Conservation (phyloP, 331 rosid species). For the Malus hybrid region DNA sequence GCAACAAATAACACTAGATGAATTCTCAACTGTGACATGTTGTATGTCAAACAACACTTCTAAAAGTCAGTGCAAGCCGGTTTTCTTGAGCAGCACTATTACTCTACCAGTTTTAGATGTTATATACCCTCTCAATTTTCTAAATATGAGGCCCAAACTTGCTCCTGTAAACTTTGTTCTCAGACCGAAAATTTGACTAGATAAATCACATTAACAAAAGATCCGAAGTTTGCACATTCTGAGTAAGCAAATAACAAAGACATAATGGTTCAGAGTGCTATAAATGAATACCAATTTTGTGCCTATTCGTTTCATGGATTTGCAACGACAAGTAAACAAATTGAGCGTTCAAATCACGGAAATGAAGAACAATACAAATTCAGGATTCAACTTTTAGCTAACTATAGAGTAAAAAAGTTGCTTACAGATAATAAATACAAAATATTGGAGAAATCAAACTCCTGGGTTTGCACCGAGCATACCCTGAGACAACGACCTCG, state of each 20-base stretch:
- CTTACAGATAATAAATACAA: slow-evolving; percentile 62
- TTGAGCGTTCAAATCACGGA: neutral
- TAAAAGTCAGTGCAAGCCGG: neutral
- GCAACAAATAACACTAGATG: neutral
- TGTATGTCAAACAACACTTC: neutral
- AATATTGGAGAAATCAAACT: slow-evolving; percentile 76
- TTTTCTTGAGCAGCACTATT: neutral
- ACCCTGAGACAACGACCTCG: slow-evolving; percentile 95
- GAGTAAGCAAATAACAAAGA: neutral
- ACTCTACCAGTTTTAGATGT: neutral
- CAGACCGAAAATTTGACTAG: neutral
- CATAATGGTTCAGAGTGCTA: neutral
- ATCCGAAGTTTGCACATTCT: neutral
- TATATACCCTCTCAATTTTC: neutral
- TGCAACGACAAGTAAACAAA: neutral
- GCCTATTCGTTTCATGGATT: neutral
- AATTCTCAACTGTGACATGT: neutral
- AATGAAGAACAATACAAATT: neutral
- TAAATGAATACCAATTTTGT: neutral
- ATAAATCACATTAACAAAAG: neutral
- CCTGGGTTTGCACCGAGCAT: slow-evolving; percentile 98
- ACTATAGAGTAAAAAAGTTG: slow-evolving; percentile 32
- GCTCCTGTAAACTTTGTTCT: neutral
- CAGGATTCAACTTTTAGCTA: neutral
- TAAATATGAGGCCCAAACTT: neutral